phyloP scores from a whole-genome alignment of 163 green algal genomes.

The Scenedesmus sp. region DNA sequence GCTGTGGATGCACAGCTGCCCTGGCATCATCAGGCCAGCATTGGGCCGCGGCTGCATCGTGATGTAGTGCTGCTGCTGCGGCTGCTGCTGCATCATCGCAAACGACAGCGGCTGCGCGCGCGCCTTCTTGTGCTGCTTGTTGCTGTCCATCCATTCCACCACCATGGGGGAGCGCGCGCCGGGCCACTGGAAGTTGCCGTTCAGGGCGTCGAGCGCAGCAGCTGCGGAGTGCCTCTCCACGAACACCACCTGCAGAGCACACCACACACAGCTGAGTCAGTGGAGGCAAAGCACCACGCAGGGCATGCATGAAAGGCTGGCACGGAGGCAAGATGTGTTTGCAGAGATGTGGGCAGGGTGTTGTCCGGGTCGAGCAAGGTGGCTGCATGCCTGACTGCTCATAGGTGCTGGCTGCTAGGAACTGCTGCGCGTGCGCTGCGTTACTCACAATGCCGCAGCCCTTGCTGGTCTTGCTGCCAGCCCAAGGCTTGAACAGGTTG shows the following conservation, averaged over 20 bases:
- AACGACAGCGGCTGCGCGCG: constrained; percentile 28
- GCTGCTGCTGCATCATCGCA: background rate
- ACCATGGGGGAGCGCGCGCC: constrained; percentile 23
- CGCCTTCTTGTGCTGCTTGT: constrained; percentile 51
- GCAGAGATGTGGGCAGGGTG: too few relatives aligned
- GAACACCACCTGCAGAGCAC: constrained; percentile 32
- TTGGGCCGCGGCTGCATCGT: background rate
- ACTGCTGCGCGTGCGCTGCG: background rate
- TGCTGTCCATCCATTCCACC: constrained; percentile 33
- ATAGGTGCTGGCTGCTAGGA: background rate
- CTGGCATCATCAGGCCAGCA: constrained; percentile 15
- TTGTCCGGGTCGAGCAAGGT: too few relatives aligned
- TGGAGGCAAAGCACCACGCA: too few relatives aligned
- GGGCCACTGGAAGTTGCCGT: constrained; percentile 36
- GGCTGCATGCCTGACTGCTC: too few relatives aligned
- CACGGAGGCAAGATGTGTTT: too few relatives aligned
- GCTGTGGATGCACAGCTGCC: background rate
- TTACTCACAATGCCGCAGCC: constrained; percentile 23
- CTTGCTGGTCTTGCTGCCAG: constrained; percentile 34
- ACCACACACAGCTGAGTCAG: background rate
- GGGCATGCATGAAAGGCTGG: too few relatives aligned
- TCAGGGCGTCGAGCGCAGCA: constrained; percentile 6
- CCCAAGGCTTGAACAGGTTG: constrained; percentile 41
- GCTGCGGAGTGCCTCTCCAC: background rate
- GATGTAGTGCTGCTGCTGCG: background rate